Conservation (phyloP, 352 stramenopile species). For the Pythium vanterpoolii region DNA sequence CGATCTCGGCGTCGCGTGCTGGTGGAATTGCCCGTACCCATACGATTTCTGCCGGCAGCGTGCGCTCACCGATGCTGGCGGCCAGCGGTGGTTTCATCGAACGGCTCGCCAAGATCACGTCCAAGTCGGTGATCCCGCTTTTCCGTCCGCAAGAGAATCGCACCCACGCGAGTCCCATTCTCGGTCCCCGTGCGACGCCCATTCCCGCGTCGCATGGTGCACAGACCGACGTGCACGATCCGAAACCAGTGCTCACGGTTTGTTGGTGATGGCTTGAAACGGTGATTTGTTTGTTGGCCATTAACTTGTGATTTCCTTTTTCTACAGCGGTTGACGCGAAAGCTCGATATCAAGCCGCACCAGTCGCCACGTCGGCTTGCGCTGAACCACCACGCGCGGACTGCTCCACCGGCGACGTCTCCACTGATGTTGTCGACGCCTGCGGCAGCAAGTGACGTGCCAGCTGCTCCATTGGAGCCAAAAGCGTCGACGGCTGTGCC, state of each 20-base stretch:
- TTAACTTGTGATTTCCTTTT: background rate
- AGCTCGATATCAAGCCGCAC: slow-evolving; percentile 76
- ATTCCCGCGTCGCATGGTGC: slow-evolving; percentile 17
- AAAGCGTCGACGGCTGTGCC: slow-evolving; percentile 24
- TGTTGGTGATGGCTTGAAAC: background rate
- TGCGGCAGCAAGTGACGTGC: slow-evolving; percentile 3
- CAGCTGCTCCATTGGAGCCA: background rate
- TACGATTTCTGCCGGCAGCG: background rate
- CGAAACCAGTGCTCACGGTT: slow-evolving; percentile 32
- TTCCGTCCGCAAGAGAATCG: slow-evolving; percentile 22
- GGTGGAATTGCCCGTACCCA: slow-evolving; percentile 2
- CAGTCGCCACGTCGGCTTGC: slow-evolving; percentile 59
- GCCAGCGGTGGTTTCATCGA: slow-evolving; percentile 32
- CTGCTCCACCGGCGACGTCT: slow-evolving; percentile 5
- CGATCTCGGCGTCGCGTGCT: slow-evolving; percentile 11
- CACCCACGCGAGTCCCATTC: slow-evolving; percentile 41
- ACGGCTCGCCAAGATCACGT: slow-evolving; percentile 64
- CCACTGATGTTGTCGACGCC: slow-evolving; percentile 16
- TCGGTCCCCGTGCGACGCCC: slow-evolving; percentile 37
- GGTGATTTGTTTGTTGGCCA: background rate
- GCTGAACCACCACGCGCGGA: slow-evolving; percentile 27
- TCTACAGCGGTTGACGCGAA: slow-evolving; percentile 39
- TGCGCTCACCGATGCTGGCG: slow-evolving; percentile 40
- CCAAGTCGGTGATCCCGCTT: slow-evolving; percentile 24
- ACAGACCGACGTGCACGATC: slow-evolving; percentile 17